Evolutionary conservation across 2,329 filamentous ascomycete species (phyloP), one percentile per base, ranked within the genome.

Genomic region (Seiridium unicorne): DNA sequence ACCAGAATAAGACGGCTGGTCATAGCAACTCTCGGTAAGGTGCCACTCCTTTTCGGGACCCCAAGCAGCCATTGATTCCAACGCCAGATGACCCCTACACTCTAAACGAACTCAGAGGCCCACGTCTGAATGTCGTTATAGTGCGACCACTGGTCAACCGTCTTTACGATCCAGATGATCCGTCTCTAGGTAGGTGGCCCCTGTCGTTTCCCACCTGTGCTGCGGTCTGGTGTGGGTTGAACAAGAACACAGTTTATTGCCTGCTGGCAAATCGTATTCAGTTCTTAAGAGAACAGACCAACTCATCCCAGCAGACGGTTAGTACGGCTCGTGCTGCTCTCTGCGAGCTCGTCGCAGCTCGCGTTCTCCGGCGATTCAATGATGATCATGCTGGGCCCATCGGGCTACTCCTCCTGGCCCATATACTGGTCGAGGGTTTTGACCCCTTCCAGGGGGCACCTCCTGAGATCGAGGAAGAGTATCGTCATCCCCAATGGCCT

Each of bases 391-490:
- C 82, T 1, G 88, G 87, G 10, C 80, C 83, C 0, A 75, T 82
- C 46, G 89, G 89, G 1, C 79, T 91, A 1, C 75, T 91, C 0
- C 76, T 88, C 2, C 79, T 91, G 4, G 84, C 89, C 6, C 88
- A 89, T 63, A 85, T 91, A 32, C 80, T 91, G 1, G 88, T 91
- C 1, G 86, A 87, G 4, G 87, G 87, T 1, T 91, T 91, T 63
- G 87, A 90, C 65, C 88, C 89, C 1, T 91, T 91, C 63, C 86
- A 91, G 66, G 87, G 87, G 55, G 88, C 88, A 0, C 88, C 89
- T 0, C 72, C 78, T 1, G 81, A 87, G 35, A 80, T 90, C 32
- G 76, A 80, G 44, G 77, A 79, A 10, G 78, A 82, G 49, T 80
- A 80, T 6, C 72, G 76, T 9, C 70, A 72, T 5, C 66, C 71